Conservation (phyloP, 2,329 filamentous ascomycete species). For the Colletotrichum sp. region DNA sequence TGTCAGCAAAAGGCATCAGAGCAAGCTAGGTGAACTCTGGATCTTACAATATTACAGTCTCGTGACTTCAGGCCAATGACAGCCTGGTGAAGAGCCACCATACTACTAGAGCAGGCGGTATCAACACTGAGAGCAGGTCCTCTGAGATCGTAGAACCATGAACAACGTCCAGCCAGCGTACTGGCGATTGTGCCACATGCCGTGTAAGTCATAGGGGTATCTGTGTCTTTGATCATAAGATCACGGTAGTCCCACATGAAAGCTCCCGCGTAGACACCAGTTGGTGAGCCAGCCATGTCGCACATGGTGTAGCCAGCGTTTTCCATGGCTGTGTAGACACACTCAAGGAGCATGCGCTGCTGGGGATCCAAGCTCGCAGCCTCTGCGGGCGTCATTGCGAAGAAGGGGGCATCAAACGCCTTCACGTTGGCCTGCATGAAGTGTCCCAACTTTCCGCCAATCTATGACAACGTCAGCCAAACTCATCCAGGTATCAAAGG, state of each 20-base stretch:
- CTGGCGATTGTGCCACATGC: neutral
- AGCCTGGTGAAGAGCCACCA: conserved; percentile 21
- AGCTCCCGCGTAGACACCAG: conserved; percentile 53
- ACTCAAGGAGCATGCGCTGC: conserved; percentile 27
- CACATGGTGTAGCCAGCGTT: conserved; percentile 7
- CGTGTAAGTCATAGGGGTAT: conserved; percentile 36
- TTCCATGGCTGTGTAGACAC: neutral
- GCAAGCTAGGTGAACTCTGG: neutral
- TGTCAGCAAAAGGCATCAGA: neutral
- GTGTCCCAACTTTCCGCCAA: neutral
- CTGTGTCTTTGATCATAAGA: conserved; percentile 27
- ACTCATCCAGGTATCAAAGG: neutral
- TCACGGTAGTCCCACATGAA: conserved; percentile 35
- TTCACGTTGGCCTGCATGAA: neutral
- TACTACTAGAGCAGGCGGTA: neutral
- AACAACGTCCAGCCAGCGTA: conserved; percentile 23
- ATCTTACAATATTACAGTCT: neutral
- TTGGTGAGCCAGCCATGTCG: conserved; percentile 23
- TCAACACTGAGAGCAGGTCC: conserved; percentile 30
- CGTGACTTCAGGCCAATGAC: conserved; percentile 14
- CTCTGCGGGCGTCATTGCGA: conserved; percentile 24
- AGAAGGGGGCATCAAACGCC: conserved; percentile 28
- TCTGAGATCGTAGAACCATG: conserved; percentile 48
- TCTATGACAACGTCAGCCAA: neutral
- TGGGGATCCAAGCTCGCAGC: conserved; percentile 32